phyloP scores from a whole-genome alignment of 2,329 filamentous ascomycete genomes.

The Alternaria metachromatica region DNA sequence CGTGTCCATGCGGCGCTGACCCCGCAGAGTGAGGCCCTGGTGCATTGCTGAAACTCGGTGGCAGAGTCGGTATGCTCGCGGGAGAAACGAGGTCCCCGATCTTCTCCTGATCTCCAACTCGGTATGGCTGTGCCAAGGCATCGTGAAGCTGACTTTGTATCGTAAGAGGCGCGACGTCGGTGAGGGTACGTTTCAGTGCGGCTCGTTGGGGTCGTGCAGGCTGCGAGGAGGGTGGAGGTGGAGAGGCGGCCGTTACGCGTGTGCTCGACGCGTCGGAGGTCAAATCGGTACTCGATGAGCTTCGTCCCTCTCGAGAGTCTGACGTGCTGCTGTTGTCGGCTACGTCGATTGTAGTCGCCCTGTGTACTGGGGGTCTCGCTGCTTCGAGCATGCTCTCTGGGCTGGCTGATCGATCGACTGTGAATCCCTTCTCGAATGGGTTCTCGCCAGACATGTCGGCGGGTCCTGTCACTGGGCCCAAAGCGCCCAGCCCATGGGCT shows the following conservation, averaged over 20 bases:
- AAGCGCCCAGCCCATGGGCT: constrained; percentile 54
- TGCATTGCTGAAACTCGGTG: constrained; percentile 39
- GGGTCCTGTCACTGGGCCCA: constrained; percentile 80
- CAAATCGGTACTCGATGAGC: constrained; percentile 28
- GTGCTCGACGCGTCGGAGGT: constrained; percentile 33
- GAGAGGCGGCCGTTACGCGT: constrained; percentile 19
- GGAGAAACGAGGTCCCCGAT: constrained; percentile 55
- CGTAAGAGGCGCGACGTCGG: constrained; percentile 76
- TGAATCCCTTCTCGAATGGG: constrained; percentile 84
- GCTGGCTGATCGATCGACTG: constrained; percentile 58
- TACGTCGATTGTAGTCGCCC: constrained; percentile 15
- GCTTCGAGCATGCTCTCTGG: constrained; percentile 48
- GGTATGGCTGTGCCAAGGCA: constrained; percentile 81
- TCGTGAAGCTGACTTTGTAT: constrained; percentile 86
- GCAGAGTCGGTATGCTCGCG: constrained; percentile 51
- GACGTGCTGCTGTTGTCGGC: constrained; percentile 12
- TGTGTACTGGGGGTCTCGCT: constrained; percentile 25
- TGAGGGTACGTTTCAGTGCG: constrained; percentile 84
- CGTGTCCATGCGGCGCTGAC: constrained; percentile 75
- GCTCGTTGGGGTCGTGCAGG: constrained; percentile 55
- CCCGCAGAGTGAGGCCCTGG: constrained; percentile 47
- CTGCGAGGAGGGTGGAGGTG: constrained; percentile 31
- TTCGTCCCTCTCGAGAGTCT: constrained; percentile 20
- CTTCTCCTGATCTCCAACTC: constrained; percentile 59
- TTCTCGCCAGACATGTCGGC: constrained; percentile 76